These are phyloP conservation scores for Scedosporium minutisporum DNA, from an alignment of 2,329 filamentous ascomycete genomes.

Conservation along the genomic window DNA sequence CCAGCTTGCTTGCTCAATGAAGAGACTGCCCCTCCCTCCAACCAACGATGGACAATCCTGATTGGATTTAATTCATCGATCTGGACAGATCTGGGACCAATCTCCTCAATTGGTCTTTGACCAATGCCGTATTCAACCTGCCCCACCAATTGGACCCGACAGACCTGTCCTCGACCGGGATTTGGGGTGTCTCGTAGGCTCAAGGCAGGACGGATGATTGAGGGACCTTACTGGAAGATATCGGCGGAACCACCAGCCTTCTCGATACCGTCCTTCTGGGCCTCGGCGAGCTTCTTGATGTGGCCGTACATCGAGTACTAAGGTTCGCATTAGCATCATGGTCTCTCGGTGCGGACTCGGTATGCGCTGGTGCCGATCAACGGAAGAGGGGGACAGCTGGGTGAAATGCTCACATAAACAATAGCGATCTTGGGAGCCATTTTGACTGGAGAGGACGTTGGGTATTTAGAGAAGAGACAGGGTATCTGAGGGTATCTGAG, in stretches of 20 bases:
- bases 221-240: slow-evolving; percentile 60
- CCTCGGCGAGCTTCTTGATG: slow-evolving; percentile 72
- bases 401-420: slow-evolving; percentile 61
- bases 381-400: no score
- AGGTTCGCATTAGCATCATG: neutral
- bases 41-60: no score
- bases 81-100: no score
- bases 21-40: no score
- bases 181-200: no score
- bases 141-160: no score
- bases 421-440: slow-evolving; percentile 93
- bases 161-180: neutral
- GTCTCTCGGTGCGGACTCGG: neutral
- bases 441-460: slow-evolving; percentile 21
- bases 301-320: slow-evolving; percentile 95
- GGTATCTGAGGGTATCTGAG: neutral
- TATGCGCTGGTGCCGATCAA: no score
- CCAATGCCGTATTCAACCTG: no score
- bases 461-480: neutral
- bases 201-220: neutral
- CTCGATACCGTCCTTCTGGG: slow-evolving; percentile 84
- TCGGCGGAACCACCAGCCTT: slow-evolving; percentile 74
- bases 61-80: no score
- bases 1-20: no score
- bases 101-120: no score